Percentiles rank a stretch among this genome's conserved stretches.
Conservation (phyloP, 2,329 filamentous ascomycete species). For the Sporothrix sp. region DNA sequence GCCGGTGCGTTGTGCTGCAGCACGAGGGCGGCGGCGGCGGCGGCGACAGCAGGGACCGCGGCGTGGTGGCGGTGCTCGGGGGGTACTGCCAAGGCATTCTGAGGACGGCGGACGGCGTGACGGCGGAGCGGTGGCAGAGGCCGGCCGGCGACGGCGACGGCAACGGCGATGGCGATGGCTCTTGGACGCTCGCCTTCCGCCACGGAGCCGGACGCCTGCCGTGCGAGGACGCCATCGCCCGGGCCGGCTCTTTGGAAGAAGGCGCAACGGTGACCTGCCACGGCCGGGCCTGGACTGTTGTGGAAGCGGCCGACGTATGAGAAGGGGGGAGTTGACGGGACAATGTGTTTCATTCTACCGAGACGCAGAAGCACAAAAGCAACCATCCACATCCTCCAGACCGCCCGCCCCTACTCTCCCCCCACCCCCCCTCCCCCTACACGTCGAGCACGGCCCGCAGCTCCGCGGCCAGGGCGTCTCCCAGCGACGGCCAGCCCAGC, state of each 20-base stretch:
- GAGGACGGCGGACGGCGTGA: slow-evolving; percentile 32
- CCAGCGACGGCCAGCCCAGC: slow-evolving; percentile 22
- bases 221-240: neutral
- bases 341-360: neutral
- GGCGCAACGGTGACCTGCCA: neutral
- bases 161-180: neutral
- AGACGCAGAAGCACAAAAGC: neutral
- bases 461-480: too few relatives aligned
- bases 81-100: slow-evolving; percentile 47
- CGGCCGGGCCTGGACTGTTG: neutral
- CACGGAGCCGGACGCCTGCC: slow-evolving; percentile 9
- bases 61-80: slow-evolving; percentile 45
- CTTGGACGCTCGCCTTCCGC: slow-evolving; percentile 6
- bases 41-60: slow-evolving; percentile 28
- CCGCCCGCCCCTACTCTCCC: neutral
- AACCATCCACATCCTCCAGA: neutral
- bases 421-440: neutral
- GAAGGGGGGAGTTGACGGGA: slow-evolving; percentile 4
- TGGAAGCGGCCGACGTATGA: neutral
- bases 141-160: neutral
- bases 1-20: slow-evolving; percentile 31
- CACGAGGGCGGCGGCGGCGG: too few relatives aligned
- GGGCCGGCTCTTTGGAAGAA: neutral
- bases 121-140: slow-evolving; percentile 48
- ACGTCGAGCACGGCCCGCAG: slow-evolving; percentile 19